Base-by-base conservation (phyloP, 768 basidiomycete species). In the Termitomyces sp. region DNA sequence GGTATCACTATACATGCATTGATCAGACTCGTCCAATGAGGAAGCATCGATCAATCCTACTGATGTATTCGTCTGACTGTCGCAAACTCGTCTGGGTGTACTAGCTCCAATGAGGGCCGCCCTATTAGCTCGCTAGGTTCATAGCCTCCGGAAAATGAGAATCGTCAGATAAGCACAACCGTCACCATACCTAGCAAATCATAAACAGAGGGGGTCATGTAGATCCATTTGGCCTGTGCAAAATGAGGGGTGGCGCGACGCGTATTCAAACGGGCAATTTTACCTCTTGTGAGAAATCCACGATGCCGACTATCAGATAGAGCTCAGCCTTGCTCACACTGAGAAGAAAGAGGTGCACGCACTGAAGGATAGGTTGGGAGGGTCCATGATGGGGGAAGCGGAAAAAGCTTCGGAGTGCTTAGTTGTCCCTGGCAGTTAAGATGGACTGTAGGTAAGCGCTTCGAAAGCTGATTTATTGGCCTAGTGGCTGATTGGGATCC, bases 341-440 rank as follows among this genome's bases (percentile, higher is more conserved):
- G 59, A 44, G 61, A 27, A 50, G 57, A 30, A 19, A 42, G 53
- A 42, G 41, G 6, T 49, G 52, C 35, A 81, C 86, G 52, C 57
- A 90, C 89, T 91, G 79, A 89, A 91, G 30, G 89, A 91, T 39
- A 91, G 78, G 62, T 80, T 81, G 44, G 86, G 85, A n/a, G 78
- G 76, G 59, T 83, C 76, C 78, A 81, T 75, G 58, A 59, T 61
- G 58, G 48, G 60, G 59, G 44, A 45, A 49, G 56, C 40, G 44
- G 54, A 62, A 59, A 56, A 59, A 54, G 58, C 52, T 59, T 61
- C 55, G 58, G 52, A 47, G 54, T 46, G 46, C 12, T 52, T 2
- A 52, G 49, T 6, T 47, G 60, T 55, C 25, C 23, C 44, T 61
- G 60, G 58, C 55, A 49, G 32, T 57, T 43, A 60, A 57, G 59